Base-by-base conservation (phyloP, 139 green algal genomes). In the Tetraselmis chui region DNA sequence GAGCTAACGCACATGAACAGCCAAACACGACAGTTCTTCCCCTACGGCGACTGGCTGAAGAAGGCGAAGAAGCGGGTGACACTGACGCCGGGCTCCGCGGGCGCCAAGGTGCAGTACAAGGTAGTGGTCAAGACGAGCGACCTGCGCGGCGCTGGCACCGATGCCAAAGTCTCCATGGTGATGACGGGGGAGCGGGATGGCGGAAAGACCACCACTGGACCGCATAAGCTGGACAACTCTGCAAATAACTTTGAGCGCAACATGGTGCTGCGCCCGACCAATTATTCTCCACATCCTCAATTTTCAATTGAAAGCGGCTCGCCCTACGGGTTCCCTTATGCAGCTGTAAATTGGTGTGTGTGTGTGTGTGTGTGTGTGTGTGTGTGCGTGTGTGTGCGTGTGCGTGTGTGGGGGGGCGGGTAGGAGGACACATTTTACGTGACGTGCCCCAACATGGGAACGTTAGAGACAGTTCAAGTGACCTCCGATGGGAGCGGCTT, bases 1-100 rank as follows among this genome's bases (percentile, higher is more conserved):
- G 28, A 78, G 79, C 25, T 82, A 28, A 31, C 29, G 31, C 84
- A 92, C 81, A 82, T 92, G 75, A 87, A 89, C 76, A 86, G 82
- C 28, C 59, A 79, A 0, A 30, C 31, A 0, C 80, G 85, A 2
- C 26, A 76, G n/a, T 85, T 87, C 78, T 91, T 90, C 81, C 77
- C 84, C 2, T 89, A 88, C 79, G 85, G 89, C 58, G 84, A 89
- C 77, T 92, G 88, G 88, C 74, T 92, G 31, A 88, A 59, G 27
- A 79, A 83, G 81, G 2, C 2, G 2, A 77, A 86, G 76, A 82
- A 82, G 30, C 74, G 87, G 45, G 45, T 67, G 45, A 67, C 45
- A 67, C 45, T 67, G 45, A 28, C 74, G 87, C 59, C 45, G 88
- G 1, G 86, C 89, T 82, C 86, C 85, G 83, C 83, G 90, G 85